Conservation (phyloP, 805 yeast genomes). For the Lipomyces starkeyi region DNA sequence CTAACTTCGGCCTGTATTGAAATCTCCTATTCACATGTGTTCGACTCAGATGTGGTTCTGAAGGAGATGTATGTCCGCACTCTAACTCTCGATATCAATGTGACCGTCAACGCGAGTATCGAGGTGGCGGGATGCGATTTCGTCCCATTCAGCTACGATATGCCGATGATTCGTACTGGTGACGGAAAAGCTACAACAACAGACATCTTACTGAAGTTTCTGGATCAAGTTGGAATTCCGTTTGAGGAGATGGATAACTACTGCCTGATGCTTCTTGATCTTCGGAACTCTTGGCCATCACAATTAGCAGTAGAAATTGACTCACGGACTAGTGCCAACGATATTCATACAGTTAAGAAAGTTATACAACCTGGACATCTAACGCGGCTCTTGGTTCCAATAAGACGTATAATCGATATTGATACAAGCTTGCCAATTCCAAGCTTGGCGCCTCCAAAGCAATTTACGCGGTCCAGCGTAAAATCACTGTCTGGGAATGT, state of each 20-base stretch:
- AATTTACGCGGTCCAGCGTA: constrained; percentile 16
- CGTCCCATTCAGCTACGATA: constrained; percentile 49
- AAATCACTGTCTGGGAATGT: neutral
- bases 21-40: constrained; percentile 63
- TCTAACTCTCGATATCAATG: constrained; percentile 68
- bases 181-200: constrained; percentile 22
- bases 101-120: constrained; percentile 73
- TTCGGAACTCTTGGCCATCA: constrained; percentile 81
- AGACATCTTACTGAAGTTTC: constrained; percentile 21
- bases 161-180: constrained; percentile 19
- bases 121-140: constrained; percentile 80
- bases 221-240: constrained; percentile 25
- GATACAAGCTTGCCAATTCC: constrained; percentile 26
- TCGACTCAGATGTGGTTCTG: constrained; percentile 36
- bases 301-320: constrained; percentile 45
- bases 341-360: constrained; percentile 21
- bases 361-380: constrained; percentile 54
- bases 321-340: constrained; percentile 6
- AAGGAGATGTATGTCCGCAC: constrained; percentile 55
- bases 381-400: constrained; percentile 71
- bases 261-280: constrained; percentile 71
- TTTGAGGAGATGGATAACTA: constrained; percentile 55
- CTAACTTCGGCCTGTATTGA: constrained; percentile 68
- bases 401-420: constrained; percentile 53
- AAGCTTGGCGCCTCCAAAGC: constrained; percentile 32